Percentiles rank a stretch among this genome's conserved stretches.
Conservation (phyloP, 2,329 filamentous ascomycete genomes). For the Diaporthe sp. region DNA sequence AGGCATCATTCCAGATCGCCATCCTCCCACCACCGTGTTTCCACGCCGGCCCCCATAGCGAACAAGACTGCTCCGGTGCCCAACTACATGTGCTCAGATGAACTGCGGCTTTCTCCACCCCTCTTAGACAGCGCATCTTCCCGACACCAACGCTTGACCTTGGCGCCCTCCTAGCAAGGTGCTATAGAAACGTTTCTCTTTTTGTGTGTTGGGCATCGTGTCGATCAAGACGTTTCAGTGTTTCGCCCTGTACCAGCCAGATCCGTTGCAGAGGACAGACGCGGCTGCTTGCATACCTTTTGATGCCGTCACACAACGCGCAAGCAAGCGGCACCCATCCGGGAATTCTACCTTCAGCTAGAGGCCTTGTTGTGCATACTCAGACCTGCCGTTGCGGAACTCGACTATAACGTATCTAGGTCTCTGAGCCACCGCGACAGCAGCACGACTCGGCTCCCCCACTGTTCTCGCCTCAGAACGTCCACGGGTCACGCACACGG, state of each 20-base stretch:
- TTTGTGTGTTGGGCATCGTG: slow-evolving; percentile 42
- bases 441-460: slow-evolving; percentile 16
- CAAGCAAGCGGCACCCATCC: slow-evolving; percentile 37
- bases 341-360: slow-evolving; percentile 35
- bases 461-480: slow-evolving; percentile 28
- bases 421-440: slow-evolving; percentile 32
- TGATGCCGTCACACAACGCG: slow-evolving; percentile 45
- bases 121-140: slow-evolving; percentile 27
- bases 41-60: slow-evolving; percentile 4
- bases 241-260: slow-evolving; percentile 33
- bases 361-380: slow-evolving; percentile 22
- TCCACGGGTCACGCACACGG: slow-evolving; percentile 30
- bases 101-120: slow-evolving; percentile 12
- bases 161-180: slow-evolving; percentile 33
- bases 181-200: slow-evolving; percentile 39
- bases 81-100: slow-evolving; percentile 36
- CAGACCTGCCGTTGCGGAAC: slow-evolving; percentile 11
- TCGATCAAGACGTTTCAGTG: slow-evolving; percentile 38
- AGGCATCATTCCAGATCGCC: slow-evolving; percentile 24
- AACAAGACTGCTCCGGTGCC: slow-evolving; percentile 6
- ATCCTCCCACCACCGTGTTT: slow-evolving; percentile 19
- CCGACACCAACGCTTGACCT: slow-evolving; percentile 35
- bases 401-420: slow-evolving; percentile 22
- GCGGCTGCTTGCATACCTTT: slow-evolving; percentile 46
- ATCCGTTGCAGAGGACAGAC: slow-evolving; percentile 40